These are phyloP conservation scores for Aspergillus calidoustus DNA, from an alignment of 2,329 filamentous ascomycete genomes.

Conservation along the genomic window DNA sequence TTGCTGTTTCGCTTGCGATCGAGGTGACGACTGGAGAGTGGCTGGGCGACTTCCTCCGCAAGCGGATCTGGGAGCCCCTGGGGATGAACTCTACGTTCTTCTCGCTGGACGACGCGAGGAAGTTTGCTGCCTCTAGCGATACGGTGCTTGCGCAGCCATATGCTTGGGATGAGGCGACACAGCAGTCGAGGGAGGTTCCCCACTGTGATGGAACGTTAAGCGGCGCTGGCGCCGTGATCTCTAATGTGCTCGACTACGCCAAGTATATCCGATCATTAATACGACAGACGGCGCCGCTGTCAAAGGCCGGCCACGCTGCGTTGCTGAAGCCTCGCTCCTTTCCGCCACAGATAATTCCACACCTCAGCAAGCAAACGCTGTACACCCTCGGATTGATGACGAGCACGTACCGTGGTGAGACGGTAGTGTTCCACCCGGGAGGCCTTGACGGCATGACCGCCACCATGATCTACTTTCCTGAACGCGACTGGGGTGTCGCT, in stretches of 20 bases:
- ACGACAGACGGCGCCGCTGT: conserved; percentile 23
- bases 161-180: conserved; percentile 22
- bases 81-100: conserved; percentile 32
- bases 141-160: conserved; percentile 26
- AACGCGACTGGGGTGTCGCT: conserved; percentile 27
- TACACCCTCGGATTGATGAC: conserved; percentile 33
- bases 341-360: conserved; percentile 13
- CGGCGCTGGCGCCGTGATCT: conserved; percentile 31
- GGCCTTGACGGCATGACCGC: conserved; percentile 29
- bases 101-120: conserved; percentile 20
- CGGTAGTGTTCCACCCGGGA: conserved; percentile 28
- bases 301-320: conserved; percentile 21
- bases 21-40: conserved; percentile 19
- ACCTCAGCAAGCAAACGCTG: conserved; percentile 18
- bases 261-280: conserved; percentile 31
- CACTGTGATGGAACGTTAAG: conserved; percentile 24
- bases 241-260: conserved; percentile 32
- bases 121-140: conserved; percentile 1
- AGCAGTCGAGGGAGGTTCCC: conserved; percentile 20
- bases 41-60: conserved; percentile 23
- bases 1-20: conserved; percentile 26
- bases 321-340: conserved; percentile 21
- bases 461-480: conserved; percentile 30
- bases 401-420: conserved; percentile 26
- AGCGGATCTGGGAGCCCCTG: conserved; percentile 30